Base-by-base conservation (phyloP, 2,329 filamentous ascomycete genomes). In the Aspergillus eucalypticola region DNA sequence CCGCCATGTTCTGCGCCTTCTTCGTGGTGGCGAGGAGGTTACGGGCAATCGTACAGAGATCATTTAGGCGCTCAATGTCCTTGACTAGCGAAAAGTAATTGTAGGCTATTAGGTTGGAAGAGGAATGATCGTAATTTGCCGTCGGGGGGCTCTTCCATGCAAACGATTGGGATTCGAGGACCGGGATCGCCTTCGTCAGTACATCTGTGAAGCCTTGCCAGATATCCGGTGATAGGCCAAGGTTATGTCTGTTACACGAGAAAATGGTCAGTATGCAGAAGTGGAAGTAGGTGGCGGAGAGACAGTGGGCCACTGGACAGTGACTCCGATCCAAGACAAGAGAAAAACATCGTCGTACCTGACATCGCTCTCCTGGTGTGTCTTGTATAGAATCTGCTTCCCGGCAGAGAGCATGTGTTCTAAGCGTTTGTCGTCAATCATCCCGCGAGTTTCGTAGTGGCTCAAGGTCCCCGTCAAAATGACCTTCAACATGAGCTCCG, bases 1-100 rank as follows among this genome's bases (percentile, higher is more conserved):
- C 84, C 2, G 85, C 84, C n/a, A 88, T 76, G 62, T 88, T 85
- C 71, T 89, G 86, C 21, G 84, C 85, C 52, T 79, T 79, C 62
- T 85, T 84, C 19, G 86, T 87, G 21, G 82, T 83, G 0, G 85
- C 86, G 35, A 88, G 79, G 25, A 87, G 79, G 68, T 88, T 89
- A 29, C 86, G 80, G 21, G 83, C 83, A 60, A 88, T 86, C 6
- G 82, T 84, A 42, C 87, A 83, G 8, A 88, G 70, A 67, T 87
- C 84, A 66, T 88, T 87, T 44, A 89, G 72, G 27, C 86, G 78
- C 69, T 88, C 85, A 58, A 88, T 81, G 66, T 89, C 86, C 65
- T 85, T 84, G 63, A 86, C 82, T 54, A 88, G 72, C 6, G 78
- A 81, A 53, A 82, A 81, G 61, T 86, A 84, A 67, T 86, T 84